Conservation (phyloP, 805 yeast genomes). For the Wickerhamomyces hampshirensis region DNA sequence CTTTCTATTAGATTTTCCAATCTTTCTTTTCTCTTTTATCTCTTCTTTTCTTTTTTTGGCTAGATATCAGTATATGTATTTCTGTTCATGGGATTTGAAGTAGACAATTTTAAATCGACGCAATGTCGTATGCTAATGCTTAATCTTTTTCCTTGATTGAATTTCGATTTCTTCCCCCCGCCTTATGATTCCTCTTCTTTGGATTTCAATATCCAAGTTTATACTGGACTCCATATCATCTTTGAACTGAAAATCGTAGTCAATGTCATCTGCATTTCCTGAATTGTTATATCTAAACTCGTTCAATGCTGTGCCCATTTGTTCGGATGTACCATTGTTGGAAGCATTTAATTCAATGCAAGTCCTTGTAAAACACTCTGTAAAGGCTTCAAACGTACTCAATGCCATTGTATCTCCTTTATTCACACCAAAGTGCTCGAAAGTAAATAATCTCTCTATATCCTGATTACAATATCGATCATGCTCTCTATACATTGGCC, state of each 20-base stretch:
- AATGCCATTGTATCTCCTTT: constrained; percentile 35
- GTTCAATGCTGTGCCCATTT: constrained; percentile 4
- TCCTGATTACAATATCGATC: constrained; percentile 32
- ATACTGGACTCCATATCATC: constrained; percentile 8
- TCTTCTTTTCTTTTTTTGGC: too few species aligned
- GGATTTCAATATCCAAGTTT: too few species aligned
- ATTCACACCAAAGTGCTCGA: constrained; percentile 33
- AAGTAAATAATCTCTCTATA: constrained; percentile 32
- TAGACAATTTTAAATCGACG: too few species aligned
- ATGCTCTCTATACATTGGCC: constrained; percentile 31
- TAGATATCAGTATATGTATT: too few species aligned
- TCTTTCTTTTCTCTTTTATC: too few species aligned
- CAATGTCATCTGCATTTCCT: constrained; percentile 21
- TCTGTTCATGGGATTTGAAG: too few species aligned
- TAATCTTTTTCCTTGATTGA: too few species aligned
- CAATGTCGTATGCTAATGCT: too few species aligned
- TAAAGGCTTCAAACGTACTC: constrained; percentile 32
- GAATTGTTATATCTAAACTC: constrained; percentile 12
- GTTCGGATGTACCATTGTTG: constrained; percentile 3
- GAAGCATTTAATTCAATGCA: constrained; percentile 4
- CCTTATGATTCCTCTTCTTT: too few species aligned
- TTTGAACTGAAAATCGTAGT: constrained; percentile 6
- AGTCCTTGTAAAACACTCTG: constrained; percentile 25
- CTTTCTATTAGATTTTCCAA: too few species aligned
- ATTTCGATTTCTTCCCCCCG: too few species aligned